Base-by-base conservation (phyloP, 208 protist genomes). In the Leishmania braziliensis region DNA sequence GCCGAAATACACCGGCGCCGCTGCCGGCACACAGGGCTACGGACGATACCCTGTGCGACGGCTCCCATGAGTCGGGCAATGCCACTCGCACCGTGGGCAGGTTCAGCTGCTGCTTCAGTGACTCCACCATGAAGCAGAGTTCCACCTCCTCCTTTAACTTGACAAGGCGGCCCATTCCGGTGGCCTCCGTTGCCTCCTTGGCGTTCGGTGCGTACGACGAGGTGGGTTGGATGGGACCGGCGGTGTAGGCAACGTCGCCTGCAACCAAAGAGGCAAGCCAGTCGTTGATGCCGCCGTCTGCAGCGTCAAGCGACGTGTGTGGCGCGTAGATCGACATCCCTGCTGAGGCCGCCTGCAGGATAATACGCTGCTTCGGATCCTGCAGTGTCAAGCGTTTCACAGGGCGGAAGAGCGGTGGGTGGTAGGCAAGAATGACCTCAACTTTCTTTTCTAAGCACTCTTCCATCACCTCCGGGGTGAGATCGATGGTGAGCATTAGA, bases 281-380 rank as follows among this genome's bases (percentile, higher is more conserved):
- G 87, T 98, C 96, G 87, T 98, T 98, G 83, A 99, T 95, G 72
- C 97, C 96, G 36, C 89, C 94, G 23, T 76, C 80, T 8, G 83
- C 84, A 8, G 91, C 90, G 77, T 99, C 97, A 26, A 98, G 84
- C 12, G 95, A 86, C 23, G 97, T 98, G 92, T 99, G 97, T 8
- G 97, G 97, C n/a, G 90, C 95, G 91, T 95, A 98, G 76, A 99
- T 89, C 66, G 95, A 97, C 75, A 98, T 95, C 54, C 94, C 93
- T 9, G 88, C 84, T 9, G 82, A 87, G 2, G 97, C 80, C 1
- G 90, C 88, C 60, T 87, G 86, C 26, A 98, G 84, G 3, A 97
- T 54, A 39, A 95, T 90, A 16, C 86, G 81, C 80, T 97, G 90
- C 88, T 94, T 95, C 23, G 90, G 80, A 77, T 97, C 85, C 53